These are phyloP conservation scores for Leucocoprinus birnbaumii DNA, from an alignment of 768 basidiomycete genomes.

Conservation along the genomic window DNA sequence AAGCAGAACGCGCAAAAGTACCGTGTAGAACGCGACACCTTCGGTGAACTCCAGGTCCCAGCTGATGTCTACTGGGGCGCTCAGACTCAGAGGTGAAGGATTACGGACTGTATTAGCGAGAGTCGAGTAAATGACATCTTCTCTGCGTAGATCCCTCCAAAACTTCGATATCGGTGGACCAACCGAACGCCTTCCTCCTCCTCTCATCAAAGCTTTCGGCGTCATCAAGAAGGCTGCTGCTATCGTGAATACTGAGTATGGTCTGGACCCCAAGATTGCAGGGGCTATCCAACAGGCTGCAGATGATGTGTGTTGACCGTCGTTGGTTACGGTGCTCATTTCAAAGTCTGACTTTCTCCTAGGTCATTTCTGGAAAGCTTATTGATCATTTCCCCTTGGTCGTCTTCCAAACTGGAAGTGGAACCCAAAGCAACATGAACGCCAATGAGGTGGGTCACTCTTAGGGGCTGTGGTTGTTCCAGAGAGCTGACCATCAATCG, in stretches of 20 bases:
- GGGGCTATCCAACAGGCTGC: conserved; percentile 90
- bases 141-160: conserved; percentile 68
- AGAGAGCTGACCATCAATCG: background rate
- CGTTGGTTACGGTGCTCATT: background rate
- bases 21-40: conserved; percentile 89
- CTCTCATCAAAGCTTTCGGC: conserved; percentile 98
- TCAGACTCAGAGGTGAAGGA: conserved; percentile 89
- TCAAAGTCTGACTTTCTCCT: conserved; percentile 9
- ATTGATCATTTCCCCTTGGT: conserved; percentile 96
- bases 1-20: conserved; percentile 45
- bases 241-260: conserved; percentile 85
- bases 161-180: conserved; percentile 99
- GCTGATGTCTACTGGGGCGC: conserved; percentile 91
- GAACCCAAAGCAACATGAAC: conserved; percentile 99
- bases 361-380: conserved; percentile 96
- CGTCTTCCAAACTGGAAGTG: conserved; percentile 98
- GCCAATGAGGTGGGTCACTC: conserved; percentile 74
- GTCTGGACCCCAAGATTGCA: conserved; percentile 84
- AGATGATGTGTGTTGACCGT: conserved; percentile 67
- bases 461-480: background rate
- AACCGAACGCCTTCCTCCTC: conserved; percentile 87
- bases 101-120: background rate
- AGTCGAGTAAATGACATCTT: background rate
- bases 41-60: conserved; percentile 88
- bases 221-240: conserved; percentile 97